Evolutionary conservation across 2,329 filamentous ascomycete species (phyloP), one percentile per base, ranked within the genome.

Genomic region (Diaporthe destruens): DNA sequence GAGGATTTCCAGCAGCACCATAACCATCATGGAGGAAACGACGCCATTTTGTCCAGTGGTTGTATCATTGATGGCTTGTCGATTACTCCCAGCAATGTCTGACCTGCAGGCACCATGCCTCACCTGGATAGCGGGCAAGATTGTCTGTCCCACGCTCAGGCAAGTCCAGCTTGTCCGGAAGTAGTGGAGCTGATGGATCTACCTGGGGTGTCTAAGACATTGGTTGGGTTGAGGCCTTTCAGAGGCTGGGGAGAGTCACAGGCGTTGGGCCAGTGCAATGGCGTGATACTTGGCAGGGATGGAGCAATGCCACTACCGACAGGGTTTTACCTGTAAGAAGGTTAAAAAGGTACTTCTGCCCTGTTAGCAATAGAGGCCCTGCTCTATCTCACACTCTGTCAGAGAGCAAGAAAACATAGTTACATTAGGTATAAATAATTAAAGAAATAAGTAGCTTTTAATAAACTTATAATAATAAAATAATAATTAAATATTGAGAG

Each of bases 211-310:
- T 2, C 29, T 39, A n/a, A 66, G 61, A 66, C 61, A 66, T 53
- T 1, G 32, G 6, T 53, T 16, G 61, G n/a, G 11, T 34, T 23
- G 42, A 11, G 44, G 23, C 18, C 59, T 51, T 49, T 49, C 20
- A 34, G 42, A 65, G 42, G 57, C 39, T 16, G 29, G 7, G 6
- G 25, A 25, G 59, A 49, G 25, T 29, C 59, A 18, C 29, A 14
- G 42, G 32, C 20, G 29, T 3, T 51, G 44, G 7, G 61, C 32
- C 61, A 36, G 47, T 66, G 47, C 61, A 66, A 66, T 66, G 61
- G 29, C 61, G 61, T 36, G 61, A 66, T 53, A 53, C 1, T 39
- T 25, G 39, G 61, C 32, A 66, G 23, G n/a, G 20, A 66, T 66
- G 32, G 6, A 65, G 25, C 6, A 16, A 65, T 65, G 12, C 29